Evolutionary conservation across 208 protist species (phyloP).

Genomic region (Trichomonas gallinae): DNA sequence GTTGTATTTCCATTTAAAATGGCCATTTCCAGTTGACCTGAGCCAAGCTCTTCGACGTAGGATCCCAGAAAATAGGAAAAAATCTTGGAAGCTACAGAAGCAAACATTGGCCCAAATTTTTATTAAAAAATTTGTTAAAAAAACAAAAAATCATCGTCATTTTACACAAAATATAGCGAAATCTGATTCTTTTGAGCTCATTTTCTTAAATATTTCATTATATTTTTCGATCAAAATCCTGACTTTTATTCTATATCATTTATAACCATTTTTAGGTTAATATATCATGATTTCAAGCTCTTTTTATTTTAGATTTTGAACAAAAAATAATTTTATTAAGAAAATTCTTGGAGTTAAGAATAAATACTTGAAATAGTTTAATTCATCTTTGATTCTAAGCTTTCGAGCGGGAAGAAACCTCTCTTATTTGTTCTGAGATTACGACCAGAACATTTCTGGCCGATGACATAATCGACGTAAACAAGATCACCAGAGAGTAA

Average conservation of each 20-base stretch:
- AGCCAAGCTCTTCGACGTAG: neutral
- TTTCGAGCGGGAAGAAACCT: neutral
- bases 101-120: neutral
- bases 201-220: too few relatives aligned
- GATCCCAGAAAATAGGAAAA: neutral
- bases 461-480: neutral
- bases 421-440: slow-evolving; percentile 6
- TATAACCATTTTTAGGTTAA: too few relatives aligned
- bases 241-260: too few relatives aligned
- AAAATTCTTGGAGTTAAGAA: too few relatives aligned
- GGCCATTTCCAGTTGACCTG: neutral
- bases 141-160: too few relatives aligned
- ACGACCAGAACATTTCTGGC: neutral
- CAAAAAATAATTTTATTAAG: too few relatives aligned
- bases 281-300: too few relatives aligned
- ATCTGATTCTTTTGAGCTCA: too few relatives aligned
- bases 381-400: neutral
- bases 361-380: neutral
- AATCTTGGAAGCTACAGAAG: neutral
- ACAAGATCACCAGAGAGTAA: neutral
- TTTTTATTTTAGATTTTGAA: too few relatives aligned
- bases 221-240: too few relatives aligned
- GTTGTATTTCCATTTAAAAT: neutral
- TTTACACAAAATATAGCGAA: too few relatives aligned
- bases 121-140: too few relatives aligned